phyloP scores from a whole-genome alignment of 73 alveolate genomes.

The Tetrahymena elliotti region DNA sequence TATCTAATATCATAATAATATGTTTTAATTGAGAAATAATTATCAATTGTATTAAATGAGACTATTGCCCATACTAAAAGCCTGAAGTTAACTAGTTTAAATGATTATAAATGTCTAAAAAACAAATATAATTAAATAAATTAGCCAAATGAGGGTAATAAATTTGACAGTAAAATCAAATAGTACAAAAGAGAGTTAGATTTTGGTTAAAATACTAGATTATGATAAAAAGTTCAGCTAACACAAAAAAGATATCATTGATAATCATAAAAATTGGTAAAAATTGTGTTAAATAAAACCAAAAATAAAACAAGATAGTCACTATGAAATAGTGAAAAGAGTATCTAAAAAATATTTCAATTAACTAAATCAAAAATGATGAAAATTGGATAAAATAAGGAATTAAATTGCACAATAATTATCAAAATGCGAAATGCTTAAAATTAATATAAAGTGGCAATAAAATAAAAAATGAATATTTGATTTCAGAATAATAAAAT shows the following conservation, averaged over 20 bases:
- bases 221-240: not conserved
- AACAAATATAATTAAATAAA: not conserved
- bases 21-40: not conserved
- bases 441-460: not conserved
- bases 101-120: not conserved
- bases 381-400: not conserved
- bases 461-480: not conserved
- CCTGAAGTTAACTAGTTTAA: not conserved
- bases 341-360: not conserved
- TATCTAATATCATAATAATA: not conserved
- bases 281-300: not conserved
- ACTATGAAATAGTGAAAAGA: not conserved
- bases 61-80: not conserved
- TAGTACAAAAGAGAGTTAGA: not conserved
- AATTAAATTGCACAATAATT: not conserved
- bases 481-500: not conserved
- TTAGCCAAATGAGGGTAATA: not conserved
- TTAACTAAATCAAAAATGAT: not conserved
- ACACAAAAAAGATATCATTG: not conserved
- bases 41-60: not conserved
- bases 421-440: not conserved
- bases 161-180: not conserved
- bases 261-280: not conserved
- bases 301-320: not conserved
- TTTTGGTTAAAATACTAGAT: not conserved